Conservation (phyloP, 2,329 filamentous ascomycete species). For the Diaporthe caulivora region DNA sequence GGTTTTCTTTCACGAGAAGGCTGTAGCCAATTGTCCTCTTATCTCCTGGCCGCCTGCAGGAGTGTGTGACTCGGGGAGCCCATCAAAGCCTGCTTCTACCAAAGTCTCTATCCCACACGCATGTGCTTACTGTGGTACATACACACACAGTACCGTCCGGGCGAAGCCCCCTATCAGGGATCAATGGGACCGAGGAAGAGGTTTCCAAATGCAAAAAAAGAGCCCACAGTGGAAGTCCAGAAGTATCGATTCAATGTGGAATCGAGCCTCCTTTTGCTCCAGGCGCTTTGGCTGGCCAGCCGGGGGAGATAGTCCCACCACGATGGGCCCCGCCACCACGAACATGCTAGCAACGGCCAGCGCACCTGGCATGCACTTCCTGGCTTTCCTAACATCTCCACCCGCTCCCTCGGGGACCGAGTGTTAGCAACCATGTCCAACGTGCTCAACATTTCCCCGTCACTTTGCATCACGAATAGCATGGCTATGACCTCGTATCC, state of each 20-base stretch:
- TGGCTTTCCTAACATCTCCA: constrained; percentile 24
- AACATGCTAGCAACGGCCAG: constrained; percentile 30
- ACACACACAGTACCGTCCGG: not conserved
- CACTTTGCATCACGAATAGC: constrained; percentile 29
- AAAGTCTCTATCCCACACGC: not conserved
- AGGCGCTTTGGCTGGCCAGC: constrained; percentile 28
- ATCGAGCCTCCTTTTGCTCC: constrained; percentile 25
- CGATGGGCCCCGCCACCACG: constrained; percentile 20
- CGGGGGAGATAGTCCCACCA: constrained; percentile 21
- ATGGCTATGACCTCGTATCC: constrained; percentile 34
- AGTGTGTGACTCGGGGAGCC: constrained; percentile 26
- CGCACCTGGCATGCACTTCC: constrained; percentile 20
- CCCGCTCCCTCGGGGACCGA: not conserved
- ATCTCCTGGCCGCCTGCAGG: constrained; percentile 16
- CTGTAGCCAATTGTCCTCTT: constrained; percentile 13
- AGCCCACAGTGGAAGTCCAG: constrained; percentile 6
- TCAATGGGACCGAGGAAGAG: constrained; percentile 16
- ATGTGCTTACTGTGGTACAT: constrained; percentile 10
- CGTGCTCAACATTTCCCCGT: constrained; percentile 5
- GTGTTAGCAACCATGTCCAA: constrained; percentile 6
- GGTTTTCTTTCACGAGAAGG: constrained; percentile 6
- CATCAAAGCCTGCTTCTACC: constrained; percentile 13
- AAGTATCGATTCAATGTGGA: constrained; percentile 22
- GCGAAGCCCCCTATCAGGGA: constrained; percentile 27
- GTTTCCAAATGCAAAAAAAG: not conserved